Percentiles rank a stretch among this genome's conserved stretches.
phyloP scores from a whole-genome alignment of 2,329 filamentous ascomycete genomes.

The Tolypocladium guangdongense region DNA sequence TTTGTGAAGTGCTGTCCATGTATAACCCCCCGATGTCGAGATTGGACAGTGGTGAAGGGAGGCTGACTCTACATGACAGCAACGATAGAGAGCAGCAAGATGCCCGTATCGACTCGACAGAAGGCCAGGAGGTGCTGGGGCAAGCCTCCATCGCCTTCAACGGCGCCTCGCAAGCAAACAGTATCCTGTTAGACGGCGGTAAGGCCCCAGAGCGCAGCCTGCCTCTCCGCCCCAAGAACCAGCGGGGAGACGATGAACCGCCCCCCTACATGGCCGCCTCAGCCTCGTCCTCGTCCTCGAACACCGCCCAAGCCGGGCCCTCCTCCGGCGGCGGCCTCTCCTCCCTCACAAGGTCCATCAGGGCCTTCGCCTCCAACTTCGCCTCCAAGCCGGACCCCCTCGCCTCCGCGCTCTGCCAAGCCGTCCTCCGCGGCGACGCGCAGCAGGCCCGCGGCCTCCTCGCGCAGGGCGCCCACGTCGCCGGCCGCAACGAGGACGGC shows the following conservation, averaged over 20 bases:
- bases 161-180: conserved; percentile 6
- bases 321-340: conserved; percentile 10
- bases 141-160: conserved; percentile 9
- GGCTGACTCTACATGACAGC: conserved; percentile 7
- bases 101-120: conserved; percentile 7
- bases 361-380: conserved; percentile 21
- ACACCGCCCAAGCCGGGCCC: conserved; percentile 1
- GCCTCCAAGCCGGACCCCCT: conserved; percentile 24
- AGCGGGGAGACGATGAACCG: conserved; percentile 5
- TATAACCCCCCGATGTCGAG: not conserved
- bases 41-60: not conserved
- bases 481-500: conserved; percentile 24
- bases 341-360: conserved; percentile 23
- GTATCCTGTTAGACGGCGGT: conserved; percentile 7
- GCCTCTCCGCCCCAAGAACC: not conserved
- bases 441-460: conserved; percentile 21
- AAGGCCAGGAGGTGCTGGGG: conserved; percentile 9
- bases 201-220: conserved; percentile 5
- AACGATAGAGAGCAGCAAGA: conserved; percentile 13
- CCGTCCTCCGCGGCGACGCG: conserved; percentile 19
- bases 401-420: conserved; percentile 25
- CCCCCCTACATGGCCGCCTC: conserved; percentile 11
- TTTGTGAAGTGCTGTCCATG: not conserved
- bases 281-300: conserved; percentile 7
- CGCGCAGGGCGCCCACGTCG: conserved; percentile 22